Evolutionary conservation across 805 yeast species (phyloP), one percentile per base, ranked within the genome.

Genomic region (Saturnispora sanitii): DNA sequence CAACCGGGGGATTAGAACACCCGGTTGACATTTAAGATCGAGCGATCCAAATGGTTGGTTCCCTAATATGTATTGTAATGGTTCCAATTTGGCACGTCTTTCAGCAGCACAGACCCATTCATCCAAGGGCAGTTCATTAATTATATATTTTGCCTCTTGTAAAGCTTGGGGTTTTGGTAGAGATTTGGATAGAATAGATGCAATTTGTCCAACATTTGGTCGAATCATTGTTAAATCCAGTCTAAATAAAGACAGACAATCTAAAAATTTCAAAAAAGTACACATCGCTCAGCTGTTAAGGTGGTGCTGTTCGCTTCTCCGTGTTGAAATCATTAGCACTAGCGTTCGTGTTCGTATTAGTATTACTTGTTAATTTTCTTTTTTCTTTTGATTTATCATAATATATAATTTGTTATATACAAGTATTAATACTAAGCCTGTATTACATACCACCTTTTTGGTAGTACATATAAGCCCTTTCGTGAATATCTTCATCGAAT

Each of bases 381-480:
- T 6, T 17, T 33, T 13, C n/a, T 18, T 19, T 23, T 25, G 17
- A 15, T 32, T 35, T 16, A 17, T 35, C 16, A 35, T 25, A 21
- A 16, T 37, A 37, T 37, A 37, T 37, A 27, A 29, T 27, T 18
- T n/a, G 27, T n/a, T 29, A 29, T 37, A 21, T 37, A 37, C 33
- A 37, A 15, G 40, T 30, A 30, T 19, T 16, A 21, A 12, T 18
- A n/a, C 12, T 18, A 15, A 22, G 21, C 33, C n/a, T 12, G 18
- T 7, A 32, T 38, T 22, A 39, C 42, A 39, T 59, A 44, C 88
- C 84, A 56, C 75, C 78, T 71, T 87, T 79, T 38, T 75, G 75
- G 64, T 90, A 90, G 75, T 80, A 87, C 92, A 87, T 82, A 70
- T 83, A 88, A 31, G 96, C 95, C 61, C 94, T 77, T 66, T 88